phyloP scores from a whole-genome alignment of 352 stramenopile genomes.

The Phytopythium vexans region DNA sequence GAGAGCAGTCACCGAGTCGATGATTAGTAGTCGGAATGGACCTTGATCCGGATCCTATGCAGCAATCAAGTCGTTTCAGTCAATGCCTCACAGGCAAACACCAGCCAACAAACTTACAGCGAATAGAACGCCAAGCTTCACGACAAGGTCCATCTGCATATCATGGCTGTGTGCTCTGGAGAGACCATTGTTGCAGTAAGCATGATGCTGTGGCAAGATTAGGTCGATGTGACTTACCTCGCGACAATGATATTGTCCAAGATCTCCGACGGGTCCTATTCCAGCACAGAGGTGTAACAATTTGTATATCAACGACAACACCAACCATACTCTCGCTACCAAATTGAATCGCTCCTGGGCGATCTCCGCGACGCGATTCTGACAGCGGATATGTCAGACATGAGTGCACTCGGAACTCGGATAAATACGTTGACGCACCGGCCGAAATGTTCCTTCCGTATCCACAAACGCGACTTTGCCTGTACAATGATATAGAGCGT shows the following conservation, averaged over 20 bases:
- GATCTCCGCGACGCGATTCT: conserved; percentile 83
- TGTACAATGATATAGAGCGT: conserved; percentile 6
- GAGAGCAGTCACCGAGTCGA: conserved; percentile 89
- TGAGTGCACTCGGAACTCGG: not conserved
- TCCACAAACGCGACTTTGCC: conserved; percentile 88
- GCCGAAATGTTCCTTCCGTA: conserved; percentile 92
- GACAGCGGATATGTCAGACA: not conserved
- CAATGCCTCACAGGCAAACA: too few relatives aligned
- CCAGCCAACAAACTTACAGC: conserved; percentile 35
- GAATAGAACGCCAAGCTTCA: conserved; percentile 66
- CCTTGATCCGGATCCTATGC: conserved; percentile 60
- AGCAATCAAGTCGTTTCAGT: not conserved
- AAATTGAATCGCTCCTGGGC: conserved; percentile 79
- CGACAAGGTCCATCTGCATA: conserved; percentile 86
- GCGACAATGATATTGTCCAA: conserved; percentile 94
- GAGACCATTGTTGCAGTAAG: conserved; percentile 3
- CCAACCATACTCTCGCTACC: conserved; percentile 14
- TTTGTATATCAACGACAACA: not conserved
- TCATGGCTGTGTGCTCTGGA: conserved; percentile 83
- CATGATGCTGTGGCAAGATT: not conserved
- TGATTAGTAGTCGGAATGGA: conserved; percentile 83
- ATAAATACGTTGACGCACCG: conserved; percentile 26
- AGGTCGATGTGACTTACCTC: conserved; percentile 26
- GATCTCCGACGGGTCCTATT: conserved; percentile 81
- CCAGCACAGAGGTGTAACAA: not conserved